These are phyloP conservation scores for Malassezia nana DNA, from an alignment of 1,284 basidiomycete species.

Conservation along the genomic window DNA sequence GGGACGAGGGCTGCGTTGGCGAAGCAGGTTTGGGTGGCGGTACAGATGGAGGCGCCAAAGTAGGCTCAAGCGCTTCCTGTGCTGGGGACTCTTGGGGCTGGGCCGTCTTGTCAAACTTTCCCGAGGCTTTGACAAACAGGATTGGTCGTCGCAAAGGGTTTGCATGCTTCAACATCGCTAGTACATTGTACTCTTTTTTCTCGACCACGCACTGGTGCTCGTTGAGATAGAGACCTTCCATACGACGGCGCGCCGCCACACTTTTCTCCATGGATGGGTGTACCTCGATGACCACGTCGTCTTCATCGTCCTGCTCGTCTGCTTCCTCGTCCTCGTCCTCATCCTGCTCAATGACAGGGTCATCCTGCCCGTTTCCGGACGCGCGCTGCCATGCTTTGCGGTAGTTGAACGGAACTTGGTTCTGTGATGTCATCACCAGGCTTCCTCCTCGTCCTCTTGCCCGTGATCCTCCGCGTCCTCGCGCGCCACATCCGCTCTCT, in stretches of 20 bases:
- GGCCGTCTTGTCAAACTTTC: not conserved
- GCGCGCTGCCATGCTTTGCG: not conserved
- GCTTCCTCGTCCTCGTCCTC: constrained; percentile 13
- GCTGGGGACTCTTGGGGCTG: not conserved
- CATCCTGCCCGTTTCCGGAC: not conserved
- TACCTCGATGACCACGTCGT: constrained; percentile 13
- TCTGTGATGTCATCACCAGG: constrained; percentile 8
- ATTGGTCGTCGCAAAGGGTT: constrained; percentile 12
- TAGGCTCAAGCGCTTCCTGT: not conserved
- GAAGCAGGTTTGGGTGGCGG: too few species aligned
- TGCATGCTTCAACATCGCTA: constrained; percentile 1
- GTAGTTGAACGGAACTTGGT: constrained; percentile 15
- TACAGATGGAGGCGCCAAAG: not conserved
- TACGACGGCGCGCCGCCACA: constrained; percentile 7
- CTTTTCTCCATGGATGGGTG: constrained; percentile 18
- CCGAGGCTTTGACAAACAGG: constrained; percentile 13
- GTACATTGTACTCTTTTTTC: constrained; percentile 6
- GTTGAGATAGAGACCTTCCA: constrained; percentile 5
- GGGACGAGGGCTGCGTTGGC: too few species aligned
- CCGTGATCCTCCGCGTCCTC: not conserved
- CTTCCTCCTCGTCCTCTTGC: constrained; percentile 4
- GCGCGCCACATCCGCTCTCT: not conserved
- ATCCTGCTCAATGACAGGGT: constrained; percentile 14
- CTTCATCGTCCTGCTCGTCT: constrained; percentile 11
- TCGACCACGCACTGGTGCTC: constrained; percentile 7